These are phyloP conservation scores for Moricandia moricandioides DNA, from an alignment of 345 rosid species.

Conservation along the genomic window DNA sequence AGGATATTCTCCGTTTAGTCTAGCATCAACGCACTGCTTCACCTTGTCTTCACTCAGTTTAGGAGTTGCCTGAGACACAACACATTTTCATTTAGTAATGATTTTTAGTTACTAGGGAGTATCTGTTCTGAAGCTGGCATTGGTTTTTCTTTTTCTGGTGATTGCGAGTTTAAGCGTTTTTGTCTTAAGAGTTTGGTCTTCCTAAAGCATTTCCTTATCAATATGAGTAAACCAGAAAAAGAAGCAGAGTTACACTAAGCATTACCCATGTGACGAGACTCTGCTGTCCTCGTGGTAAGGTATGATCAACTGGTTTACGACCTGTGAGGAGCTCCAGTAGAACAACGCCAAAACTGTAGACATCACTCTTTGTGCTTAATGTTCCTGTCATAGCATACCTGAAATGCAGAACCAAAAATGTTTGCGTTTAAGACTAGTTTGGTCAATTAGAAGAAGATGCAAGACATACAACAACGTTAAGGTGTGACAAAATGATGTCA, in stretches of 20 bases:
- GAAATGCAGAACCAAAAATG: slow-evolving; percentile 18
- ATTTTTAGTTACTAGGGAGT: not conserved
- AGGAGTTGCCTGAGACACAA: slow-evolving; percentile 69
- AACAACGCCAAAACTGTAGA: slow-evolving; percentile 85
- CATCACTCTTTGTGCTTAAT: slow-evolving; percentile 77
- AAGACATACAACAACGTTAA: not conserved
- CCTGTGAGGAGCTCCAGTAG: slow-evolving; percentile 84
- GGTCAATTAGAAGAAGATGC: slow-evolving; percentile 1
- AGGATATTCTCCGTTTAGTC: slow-evolving; percentile 69
- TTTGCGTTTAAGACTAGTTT: slow-evolving; percentile 6
- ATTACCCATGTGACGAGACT: slow-evolving; percentile 85
- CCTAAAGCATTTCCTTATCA: not conserved
- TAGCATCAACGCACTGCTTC: slow-evolving; percentile 71
- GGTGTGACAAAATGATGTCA: not conserved
- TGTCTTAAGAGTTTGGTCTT: not conserved
- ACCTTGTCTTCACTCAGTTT: slow-evolving; percentile 79
- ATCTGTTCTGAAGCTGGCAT: not conserved
- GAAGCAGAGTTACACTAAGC: not conserved
- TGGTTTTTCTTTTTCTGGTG: not conserved
- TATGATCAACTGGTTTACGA: slow-evolving; percentile 83
- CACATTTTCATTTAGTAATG: not conserved
- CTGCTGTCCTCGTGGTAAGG: slow-evolving; percentile 83
- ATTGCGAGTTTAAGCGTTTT: not conserved
- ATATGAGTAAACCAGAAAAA: not conserved
- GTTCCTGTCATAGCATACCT: slow-evolving; percentile 91